phyloP scores from a whole-genome alignment of 352 stramenopile species.

The Peronospora destructor region DNA sequence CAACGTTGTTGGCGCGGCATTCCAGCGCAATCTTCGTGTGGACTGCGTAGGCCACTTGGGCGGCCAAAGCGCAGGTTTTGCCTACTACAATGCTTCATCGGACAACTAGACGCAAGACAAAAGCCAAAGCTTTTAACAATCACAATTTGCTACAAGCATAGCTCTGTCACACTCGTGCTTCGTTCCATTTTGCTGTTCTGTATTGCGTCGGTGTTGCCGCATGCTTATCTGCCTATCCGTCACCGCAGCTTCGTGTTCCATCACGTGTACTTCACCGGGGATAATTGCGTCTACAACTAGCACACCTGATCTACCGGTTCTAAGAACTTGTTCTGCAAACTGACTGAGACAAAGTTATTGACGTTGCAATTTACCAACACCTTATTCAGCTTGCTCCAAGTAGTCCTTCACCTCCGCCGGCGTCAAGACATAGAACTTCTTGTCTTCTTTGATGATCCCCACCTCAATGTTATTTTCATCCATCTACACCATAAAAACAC shows the following conservation, averaged over 20 bases:
- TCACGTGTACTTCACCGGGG: slow-evolving; percentile 7
- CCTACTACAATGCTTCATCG: slow-evolving; percentile 39
- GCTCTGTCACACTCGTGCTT: slow-evolving; percentile 2
- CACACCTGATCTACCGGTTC: neutral
- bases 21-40: slow-evolving; percentile 51
- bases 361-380: slow-evolving; percentile 10
- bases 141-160: slow-evolving; percentile 7
- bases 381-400: slow-evolving; percentile 97
- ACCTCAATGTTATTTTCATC: slow-evolving; percentile 98
- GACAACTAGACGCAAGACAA: slow-evolving; percentile 14
- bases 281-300: neutral
- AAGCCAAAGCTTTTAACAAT: slow-evolving; percentile 2
- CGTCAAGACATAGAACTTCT: slow-evolving; percentile 96
- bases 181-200: slow-evolving; percentile 16
- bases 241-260: slow-evolving; percentile 7
- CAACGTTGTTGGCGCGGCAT: slow-evolving; percentile 51
- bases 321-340: slow-evolving; percentile 1
- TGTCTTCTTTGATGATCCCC: slow-evolving; percentile 93
- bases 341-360: slow-evolving; percentile 15
- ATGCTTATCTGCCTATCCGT: too few relatives aligned
- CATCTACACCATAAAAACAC: slow-evolving; percentile 80
- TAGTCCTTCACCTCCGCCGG: slow-evolving; percentile 99
- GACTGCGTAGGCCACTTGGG: slow-evolving; percentile 78
- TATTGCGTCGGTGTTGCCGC: slow-evolving; percentile 24
- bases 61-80: slow-evolving; percentile 47